Base-by-base conservation (phyloP, 257 asterid species). In the Solanum chilense region DNA sequence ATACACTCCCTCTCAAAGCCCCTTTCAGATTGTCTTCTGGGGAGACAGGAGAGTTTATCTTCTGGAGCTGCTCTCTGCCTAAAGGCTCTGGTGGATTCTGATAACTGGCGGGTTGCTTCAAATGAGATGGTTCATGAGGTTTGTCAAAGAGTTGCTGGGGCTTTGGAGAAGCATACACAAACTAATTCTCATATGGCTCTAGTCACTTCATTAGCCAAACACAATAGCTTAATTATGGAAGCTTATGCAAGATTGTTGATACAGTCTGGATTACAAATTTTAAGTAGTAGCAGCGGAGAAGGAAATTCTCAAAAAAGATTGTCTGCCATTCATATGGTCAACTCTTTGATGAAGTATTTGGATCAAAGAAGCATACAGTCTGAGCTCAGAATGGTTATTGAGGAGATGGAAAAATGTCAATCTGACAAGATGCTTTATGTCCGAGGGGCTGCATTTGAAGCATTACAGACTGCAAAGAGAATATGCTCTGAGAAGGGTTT, bases 31-130 rank as follows among this genome's bases (percentile, higher is more conserved):
- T 94, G 97, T 86, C 96, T 97, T 77, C 93, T 97, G 92, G 95
- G 94, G 29, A 91, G 96, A 90, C 95, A 92, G 45, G 99, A 95
- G 81, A 93, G 90, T 88, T 90, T 97, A 27, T 94, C 99, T 85
- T 94, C 97, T 84, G 98, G 99, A 56, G 96, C 98, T 86, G 98
- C 99, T 83, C 95, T 97, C 83, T 97, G 98, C 86, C 82, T 97
- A 82, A 97, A 94, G 87, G 92, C 98, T 18, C 98, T 97, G 7
- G 96, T 97, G 77, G 98, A 94, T 76, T 94, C 98, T 44, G 99
- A 95, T 88, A 97, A 95, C 76, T 97, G 99, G 99, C 90, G 98
- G 39, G 93, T 90, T 89, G 96, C 98, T 87, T 95, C 98, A 21
- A 94, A 90, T 89, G 98, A 92, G 85, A 89, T 93, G 95, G 93